Evolutionary conservation across 306 rosid genomes (phyloP).

Genomic region (Potentilla sterilis): DNA sequence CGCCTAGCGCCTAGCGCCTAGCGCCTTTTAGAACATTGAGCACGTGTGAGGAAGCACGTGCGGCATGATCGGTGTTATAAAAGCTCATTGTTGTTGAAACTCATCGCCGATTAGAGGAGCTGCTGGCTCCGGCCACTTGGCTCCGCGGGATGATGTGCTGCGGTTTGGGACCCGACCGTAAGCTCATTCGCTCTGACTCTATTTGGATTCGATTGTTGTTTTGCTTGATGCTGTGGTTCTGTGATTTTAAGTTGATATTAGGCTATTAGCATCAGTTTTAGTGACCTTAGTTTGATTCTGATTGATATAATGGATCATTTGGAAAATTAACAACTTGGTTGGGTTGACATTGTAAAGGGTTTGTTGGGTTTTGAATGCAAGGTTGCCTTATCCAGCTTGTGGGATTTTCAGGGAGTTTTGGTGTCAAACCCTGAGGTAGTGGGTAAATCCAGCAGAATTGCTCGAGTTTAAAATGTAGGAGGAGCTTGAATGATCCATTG

Average conservation of each 20-base stretch:
- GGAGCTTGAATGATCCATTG: slow-evolving; percentile 58
- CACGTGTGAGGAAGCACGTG: background rate
- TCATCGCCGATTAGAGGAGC: too few species aligned
- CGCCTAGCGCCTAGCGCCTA: too few species aligned
- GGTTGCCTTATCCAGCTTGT: slow-evolving; percentile 75
- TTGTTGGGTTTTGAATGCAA: slow-evolving; percentile 58
- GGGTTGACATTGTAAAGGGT: slow-evolving; percentile 27
- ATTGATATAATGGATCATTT: background rate
- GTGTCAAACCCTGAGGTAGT: slow-evolving; percentile 71
- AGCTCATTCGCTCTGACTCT: too few species aligned
- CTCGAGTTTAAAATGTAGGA: slow-evolving; percentile 43
- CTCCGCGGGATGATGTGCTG: too few species aligned
- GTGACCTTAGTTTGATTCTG: background rate
- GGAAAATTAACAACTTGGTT: background rate
- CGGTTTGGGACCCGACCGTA: too few species aligned
- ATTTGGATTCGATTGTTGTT: too few species aligned
- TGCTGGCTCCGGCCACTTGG: too few species aligned
- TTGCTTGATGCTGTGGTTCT: too few species aligned
- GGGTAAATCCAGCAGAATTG: slow-evolving; percentile 75
- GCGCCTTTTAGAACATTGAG: too few species aligned
- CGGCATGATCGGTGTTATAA: background rate
- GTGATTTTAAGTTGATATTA: too few species aligned
- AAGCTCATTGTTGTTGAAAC: background rate
- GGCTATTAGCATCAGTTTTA: background rate
- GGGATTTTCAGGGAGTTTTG: slow-evolving; percentile 71